These are phyloP conservation scores for Tubosaeta sp. DNA, from an alignment of 768 basidiomycete genomes.

Conservation along the genomic window DNA sequence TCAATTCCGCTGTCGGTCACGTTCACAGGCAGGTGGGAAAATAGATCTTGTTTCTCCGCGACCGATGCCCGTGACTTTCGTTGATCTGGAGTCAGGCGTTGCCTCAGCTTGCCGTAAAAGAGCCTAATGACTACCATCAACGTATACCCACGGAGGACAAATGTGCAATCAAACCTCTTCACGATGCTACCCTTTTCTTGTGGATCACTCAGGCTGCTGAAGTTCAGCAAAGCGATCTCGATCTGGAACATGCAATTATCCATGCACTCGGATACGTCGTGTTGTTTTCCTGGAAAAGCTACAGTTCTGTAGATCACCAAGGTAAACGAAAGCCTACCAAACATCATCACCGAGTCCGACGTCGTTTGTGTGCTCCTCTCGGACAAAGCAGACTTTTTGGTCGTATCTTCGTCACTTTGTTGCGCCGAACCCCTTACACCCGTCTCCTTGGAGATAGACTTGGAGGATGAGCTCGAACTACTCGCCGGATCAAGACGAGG, in stretches of 20 bases:
- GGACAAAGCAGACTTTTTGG: conserved; percentile 54
- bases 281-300: conserved; percentile 71
- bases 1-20: conserved; percentile 87
- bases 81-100: conserved; percentile 43
- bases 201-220: conserved; percentile 40
- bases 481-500: conserved; percentile 28
- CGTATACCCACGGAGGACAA: not conserved
- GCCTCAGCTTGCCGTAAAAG: conserved; percentile 87
- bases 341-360: conserved; percentile 84
- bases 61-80: conserved; percentile 48
- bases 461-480: conserved; percentile 28
- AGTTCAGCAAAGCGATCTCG: conserved; percentile 83
- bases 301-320: not conserved
- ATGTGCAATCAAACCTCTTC: conserved; percentile 54
- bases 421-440: conserved; percentile 25
- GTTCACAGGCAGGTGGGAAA: conserved; percentile 91
- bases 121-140: conserved; percentile 39
- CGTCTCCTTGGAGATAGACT: conserved; percentile 27
- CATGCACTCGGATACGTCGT: conserved; percentile 98
- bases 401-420: conserved; percentile 19
- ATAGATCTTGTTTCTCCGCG: conserved; percentile 87
- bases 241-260: conserved; percentile 99
- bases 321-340: conserved; percentile 49
- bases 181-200: conserved; percentile 74
- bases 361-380: conserved; percentile 48